phyloP scores from a whole-genome alignment of 345 rosid species.

The Heritiera littoralis region DNA sequence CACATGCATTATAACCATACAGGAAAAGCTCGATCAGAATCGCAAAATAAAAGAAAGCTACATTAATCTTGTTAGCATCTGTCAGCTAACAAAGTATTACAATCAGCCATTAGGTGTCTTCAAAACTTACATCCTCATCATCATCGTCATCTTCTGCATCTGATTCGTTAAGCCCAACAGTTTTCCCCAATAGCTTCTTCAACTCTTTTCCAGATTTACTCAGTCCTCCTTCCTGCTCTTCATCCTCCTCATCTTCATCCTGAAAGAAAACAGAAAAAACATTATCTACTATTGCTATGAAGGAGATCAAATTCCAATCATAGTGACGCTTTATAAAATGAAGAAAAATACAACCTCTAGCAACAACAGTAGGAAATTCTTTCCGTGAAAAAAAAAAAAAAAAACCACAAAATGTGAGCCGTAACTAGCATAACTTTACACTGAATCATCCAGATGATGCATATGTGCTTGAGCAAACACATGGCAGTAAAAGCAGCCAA shows the following conservation, averaged over 20 bases:
- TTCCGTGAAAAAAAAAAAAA: neutral
- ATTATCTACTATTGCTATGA: neutral
- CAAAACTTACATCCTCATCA: conserved; percentile 69
- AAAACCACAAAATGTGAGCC: neutral
- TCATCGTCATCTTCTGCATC: conserved; percentile 89
- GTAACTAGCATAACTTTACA: neutral
- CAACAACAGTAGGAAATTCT: neutral
- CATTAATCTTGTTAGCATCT: neutral
- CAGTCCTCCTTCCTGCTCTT: conserved; percentile 85
- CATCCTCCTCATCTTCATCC: conserved; percentile 94
- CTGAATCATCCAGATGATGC: neutral
- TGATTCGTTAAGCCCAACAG: conserved; percentile 70
- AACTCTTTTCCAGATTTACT: conserved; percentile 96
- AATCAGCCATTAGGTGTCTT: conserved; percentile 15
- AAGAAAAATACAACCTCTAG: neutral
- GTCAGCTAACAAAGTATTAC: neutral
- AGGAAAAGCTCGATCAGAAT: conserved; percentile 2
- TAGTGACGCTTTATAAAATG: neutral
- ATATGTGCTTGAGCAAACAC: neutral
- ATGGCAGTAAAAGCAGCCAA: neutral
- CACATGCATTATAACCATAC: neutral
- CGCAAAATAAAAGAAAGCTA: neutral
- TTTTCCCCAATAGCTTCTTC: conserved; percentile 79
- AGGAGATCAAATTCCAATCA: neutral
- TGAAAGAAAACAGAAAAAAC: conserved; percentile 26